Evolutionary conservation across 179 eudicot species (phyloP).

Genomic region (Nepenthes alata): DNA sequence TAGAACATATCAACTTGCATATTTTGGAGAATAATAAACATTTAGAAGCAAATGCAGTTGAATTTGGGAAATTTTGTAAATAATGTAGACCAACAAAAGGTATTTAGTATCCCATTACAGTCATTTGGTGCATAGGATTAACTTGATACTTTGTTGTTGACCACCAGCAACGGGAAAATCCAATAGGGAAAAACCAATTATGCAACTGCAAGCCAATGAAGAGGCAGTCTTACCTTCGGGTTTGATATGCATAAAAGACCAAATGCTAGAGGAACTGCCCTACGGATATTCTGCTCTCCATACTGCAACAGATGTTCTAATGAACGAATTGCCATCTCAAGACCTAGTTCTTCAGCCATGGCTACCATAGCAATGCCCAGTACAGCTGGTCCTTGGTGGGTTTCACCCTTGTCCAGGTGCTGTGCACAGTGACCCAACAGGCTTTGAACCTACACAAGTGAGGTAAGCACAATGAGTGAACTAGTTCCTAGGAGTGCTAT

Average conservation of each 20-base stretch:
- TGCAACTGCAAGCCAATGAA: not conserved
- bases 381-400: conserved; percentile 93
- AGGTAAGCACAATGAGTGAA: not conserved
- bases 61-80: no score
- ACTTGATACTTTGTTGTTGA: not conserved
- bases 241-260: conserved; percentile 88
- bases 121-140: no score
- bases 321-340: conserved; percentile 92
- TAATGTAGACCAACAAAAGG: no score
- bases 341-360: conserved; percentile 91
- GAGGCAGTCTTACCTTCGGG: conserved; percentile 48
- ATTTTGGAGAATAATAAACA: no score
- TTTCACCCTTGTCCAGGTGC: conserved; percentile 89
- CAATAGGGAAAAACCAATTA: not conserved
- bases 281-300: conserved; percentile 88
- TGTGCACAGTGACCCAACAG: conserved; percentile 88
- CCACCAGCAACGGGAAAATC: not conserved
- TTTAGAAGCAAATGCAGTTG: no score
- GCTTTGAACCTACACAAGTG: conserved; percentile 63
- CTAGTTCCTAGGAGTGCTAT: not conserved
- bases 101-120: no score
- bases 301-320: conserved; percentile 91
- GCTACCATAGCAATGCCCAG: conserved; percentile 96
- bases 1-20: no score
- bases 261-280: conserved; percentile 89